Base-by-base conservation (phyloP, 176 grass and related monocot genomes). In the Metroxylon sagu region DNA sequence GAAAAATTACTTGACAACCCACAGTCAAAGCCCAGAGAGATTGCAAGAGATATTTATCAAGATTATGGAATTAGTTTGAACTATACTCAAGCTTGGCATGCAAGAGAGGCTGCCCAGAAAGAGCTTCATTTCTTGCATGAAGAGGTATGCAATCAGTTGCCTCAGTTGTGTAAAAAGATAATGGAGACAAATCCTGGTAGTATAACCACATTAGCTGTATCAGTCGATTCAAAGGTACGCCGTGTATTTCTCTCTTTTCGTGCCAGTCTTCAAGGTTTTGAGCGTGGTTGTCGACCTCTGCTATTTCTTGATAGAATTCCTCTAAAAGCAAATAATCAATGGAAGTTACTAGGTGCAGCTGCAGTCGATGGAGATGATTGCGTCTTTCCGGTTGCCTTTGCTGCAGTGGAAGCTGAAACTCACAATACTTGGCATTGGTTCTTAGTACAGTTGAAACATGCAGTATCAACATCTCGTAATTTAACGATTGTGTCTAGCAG, bases 341-440 rank as follows among this genome's bases (percentile, higher is more conserved):
- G 80, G 67, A 89, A 89, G 66, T 81, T 97, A 59, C 70, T 97
- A 19, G 78, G 83, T 60, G 87, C 87, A 1, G 87, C 92, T 60
- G 87, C 83, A 16, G 86, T 97, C 17, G 92, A 97, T 64, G 92
- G 78, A 54, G 84, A 97, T 18, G 81, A 97, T 74, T 78, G 75
- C 54, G 64, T 89, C 51, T 97, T 91, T 79, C 92, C 92, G 48
- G 80, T 97, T 61, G 87, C 92, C 70, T 97, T 97, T 69, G 83
- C 79, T 66, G 85, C 87, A 54, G 92, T 91, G 35, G 92, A 97
- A 68, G 86, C 87, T 79, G 92, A 97, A 64, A 90, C 79, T 25
- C 85, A 88, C 23, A 87, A 97, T 25, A 97, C 78, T 59, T 97
- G 92, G 92, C 66, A 80, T 65, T 97, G 92, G 92, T 97, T 97